A percentile compares a stretch with the other conserved stretches of the same genome.
phyloP scores from a whole-genome alignment of 768 basidiomycete species.

The Mycena haematopus region DNA sequence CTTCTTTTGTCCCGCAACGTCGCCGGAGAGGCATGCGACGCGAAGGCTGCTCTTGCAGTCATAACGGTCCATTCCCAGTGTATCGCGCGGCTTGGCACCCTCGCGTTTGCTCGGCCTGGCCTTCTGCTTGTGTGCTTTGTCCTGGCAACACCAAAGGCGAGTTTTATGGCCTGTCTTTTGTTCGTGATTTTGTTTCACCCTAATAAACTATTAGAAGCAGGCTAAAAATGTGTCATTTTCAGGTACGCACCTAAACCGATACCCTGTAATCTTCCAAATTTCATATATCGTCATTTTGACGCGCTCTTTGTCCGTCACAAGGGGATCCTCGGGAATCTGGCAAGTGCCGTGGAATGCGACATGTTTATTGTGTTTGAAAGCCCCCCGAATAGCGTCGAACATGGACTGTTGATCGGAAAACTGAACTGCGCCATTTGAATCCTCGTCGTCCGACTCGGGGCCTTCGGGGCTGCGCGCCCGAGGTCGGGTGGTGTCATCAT shows the following conservation, averaged over 20 bases:
- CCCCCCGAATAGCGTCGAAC: background rate
- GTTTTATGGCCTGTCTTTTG: slow-evolving; percentile 21
- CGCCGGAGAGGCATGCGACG: background rate
- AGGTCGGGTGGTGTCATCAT: too few species aligned
- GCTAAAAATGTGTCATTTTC: background rate
- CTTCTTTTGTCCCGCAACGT: background rate
- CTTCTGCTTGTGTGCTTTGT: slow-evolving; percentile 19
- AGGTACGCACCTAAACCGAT: slow-evolving; percentile 15
- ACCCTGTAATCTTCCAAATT: slow-evolving; percentile 19
- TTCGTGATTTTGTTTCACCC: slow-evolving; percentile 1
- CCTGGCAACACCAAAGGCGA: slow-evolving; percentile 26
- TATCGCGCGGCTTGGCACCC: slow-evolving; percentile 12
- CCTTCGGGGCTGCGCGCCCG: too few species aligned
- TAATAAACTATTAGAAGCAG: background rate
- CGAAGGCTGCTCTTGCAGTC: slow-evolving; percentile 5
- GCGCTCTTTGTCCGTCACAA: slow-evolving; percentile 11
- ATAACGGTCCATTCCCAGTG: slow-evolving; percentile 4
- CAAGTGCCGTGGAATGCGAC: background rate
- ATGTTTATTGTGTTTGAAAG: background rate
- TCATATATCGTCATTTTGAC: slow-evolving; percentile 12
- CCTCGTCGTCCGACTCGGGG: too few species aligned
- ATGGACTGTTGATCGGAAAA: background rate
- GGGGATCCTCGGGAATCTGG: slow-evolving; percentile 7
- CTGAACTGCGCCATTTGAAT: too few species aligned
- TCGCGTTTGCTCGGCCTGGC: background rate